Percentiles rank a stretch among this genome's conserved stretches.
These are phyloP conservation scores for Fusarium napiforme DNA, from an alignment of 2,329 filamentous ascomycete genomes.

Conservation along the genomic window DNA sequence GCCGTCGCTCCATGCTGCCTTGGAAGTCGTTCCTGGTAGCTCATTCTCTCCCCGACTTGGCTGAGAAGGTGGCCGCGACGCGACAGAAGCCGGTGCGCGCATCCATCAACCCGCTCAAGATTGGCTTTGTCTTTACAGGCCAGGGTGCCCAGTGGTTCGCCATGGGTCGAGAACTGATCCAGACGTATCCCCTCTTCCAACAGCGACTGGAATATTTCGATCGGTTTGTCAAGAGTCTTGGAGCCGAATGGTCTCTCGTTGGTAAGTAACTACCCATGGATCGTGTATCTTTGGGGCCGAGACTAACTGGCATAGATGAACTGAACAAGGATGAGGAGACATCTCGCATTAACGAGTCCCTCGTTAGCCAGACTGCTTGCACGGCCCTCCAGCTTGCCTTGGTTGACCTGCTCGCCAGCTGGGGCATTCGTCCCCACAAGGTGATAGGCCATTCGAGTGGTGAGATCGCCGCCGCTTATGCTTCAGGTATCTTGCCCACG, in stretches of 20 bases:
- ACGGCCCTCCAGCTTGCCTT: not conserved
- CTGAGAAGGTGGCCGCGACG: not conserved
- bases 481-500: not conserved
- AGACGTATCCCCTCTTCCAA: not conserved
- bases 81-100: not conserved
- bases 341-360: not conserved
- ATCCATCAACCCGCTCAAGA: not conserved
- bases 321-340: not conserved
- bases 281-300: not conserved
- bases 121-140: not conserved
- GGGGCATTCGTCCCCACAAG: not conserved
- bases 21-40: not conserved
- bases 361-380: not conserved
- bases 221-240: not conserved
- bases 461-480: not conserved
- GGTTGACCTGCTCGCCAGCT: not conserved
- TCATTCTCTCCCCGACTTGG: not conserved
- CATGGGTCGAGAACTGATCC: not conserved
- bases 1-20: not conserved
- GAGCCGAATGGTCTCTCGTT: not conserved
- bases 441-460: not conserved
- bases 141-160: not conserved
- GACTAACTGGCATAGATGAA: not conserved
- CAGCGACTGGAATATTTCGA: not conserved
- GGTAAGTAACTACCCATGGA: not conserved